A percentile compares a stretch with the other conserved stretches of the same genome.
Evolutionary conservation across 2,329 filamentous ascomycete species (phyloP).

Genomic region (Rutstroemia sp.): DNA sequence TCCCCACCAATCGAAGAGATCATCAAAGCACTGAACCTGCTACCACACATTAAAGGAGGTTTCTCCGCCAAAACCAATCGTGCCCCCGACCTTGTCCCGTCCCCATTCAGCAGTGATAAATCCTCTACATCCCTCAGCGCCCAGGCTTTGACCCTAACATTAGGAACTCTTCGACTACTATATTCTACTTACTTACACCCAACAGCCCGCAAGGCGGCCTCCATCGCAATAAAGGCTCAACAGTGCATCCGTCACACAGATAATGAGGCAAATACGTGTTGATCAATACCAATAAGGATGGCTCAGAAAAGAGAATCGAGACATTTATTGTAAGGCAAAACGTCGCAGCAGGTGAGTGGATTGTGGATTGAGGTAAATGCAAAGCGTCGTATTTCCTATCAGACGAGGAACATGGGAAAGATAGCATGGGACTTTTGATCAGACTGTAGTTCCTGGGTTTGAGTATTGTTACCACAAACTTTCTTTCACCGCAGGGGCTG

Average conservation of each 20-base stretch:
- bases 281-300: constrained; percentile 47
- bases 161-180: constrained; percentile 51
- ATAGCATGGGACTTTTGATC: constrained; percentile 48
- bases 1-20: constrained; percentile 29
- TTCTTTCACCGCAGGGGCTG: constrained; percentile 46
- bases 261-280: constrained; percentile 58
- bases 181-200: constrained; percentile 58
- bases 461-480: constrained; percentile 62
- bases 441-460: constrained; percentile 61
- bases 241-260: constrained; percentile 57
- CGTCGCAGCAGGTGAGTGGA: constrained; percentile 55
- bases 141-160: constrained; percentile 34
- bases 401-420: constrained; percentile 31
- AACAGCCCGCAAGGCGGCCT: constrained; percentile 48
- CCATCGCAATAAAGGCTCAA: constrained; percentile 54
- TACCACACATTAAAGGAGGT: constrained; percentile 54
- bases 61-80: constrained; percentile 58
- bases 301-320: constrained; percentile 44
- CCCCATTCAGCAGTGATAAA: constrained; percentile 41
- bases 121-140: constrained; percentile 30
- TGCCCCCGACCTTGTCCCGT: constrained; percentile 42
- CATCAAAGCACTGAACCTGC: constrained; percentile 40
- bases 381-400: constrained; percentile 56
- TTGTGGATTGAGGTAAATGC: constrained; percentile 60
- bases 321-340: constrained; percentile 55